A percentile compares a stretch with the other conserved stretches of the same genome.
phyloP scores from a whole-genome alignment of 208 protist genomes.

The Polymyxa betae region DNA sequence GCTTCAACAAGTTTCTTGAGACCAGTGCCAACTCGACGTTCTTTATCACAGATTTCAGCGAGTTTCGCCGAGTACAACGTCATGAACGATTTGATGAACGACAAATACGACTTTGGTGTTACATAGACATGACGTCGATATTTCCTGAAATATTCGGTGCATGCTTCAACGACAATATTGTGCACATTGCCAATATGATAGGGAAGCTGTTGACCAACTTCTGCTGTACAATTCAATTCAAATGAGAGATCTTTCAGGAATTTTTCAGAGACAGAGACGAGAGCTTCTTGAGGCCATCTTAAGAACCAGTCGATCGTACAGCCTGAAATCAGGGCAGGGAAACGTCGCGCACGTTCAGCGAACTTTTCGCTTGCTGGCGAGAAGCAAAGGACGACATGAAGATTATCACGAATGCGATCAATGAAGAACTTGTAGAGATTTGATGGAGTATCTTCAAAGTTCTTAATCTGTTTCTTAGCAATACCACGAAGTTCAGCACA shows the following conservation, averaged over 20 bases:
- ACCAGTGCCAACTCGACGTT: constrained; percentile 72
- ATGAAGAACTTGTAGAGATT: constrained; percentile 95
- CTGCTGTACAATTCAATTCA: constrained; percentile 50
- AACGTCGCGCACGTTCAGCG: constrained; percentile 89
- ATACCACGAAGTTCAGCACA: constrained; percentile 89
- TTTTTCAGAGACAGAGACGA: constrained; percentile 72
- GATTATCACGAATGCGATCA: constrained; percentile 88
- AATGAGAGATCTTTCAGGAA: constrained; percentile 74
- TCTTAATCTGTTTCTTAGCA: constrained; percentile 85
- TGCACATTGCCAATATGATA: constrained; percentile 76
- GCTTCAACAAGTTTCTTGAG: constrained; percentile 81
- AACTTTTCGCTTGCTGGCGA: constrained; percentile 95
- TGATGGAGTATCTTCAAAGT: constrained; percentile 90
- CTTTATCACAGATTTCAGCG: constrained; percentile 69
- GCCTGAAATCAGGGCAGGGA: constrained; percentile 92
- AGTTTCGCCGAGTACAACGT: constrained; percentile 75
- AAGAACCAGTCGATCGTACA: constrained; percentile 98
- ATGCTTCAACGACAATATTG: constrained; percentile 68
- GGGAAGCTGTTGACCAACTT: constrained; percentile 68
- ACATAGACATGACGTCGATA: constrained; percentile 77
- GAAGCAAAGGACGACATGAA: constrained; percentile 96
- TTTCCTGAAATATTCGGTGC: constrained; percentile 75
- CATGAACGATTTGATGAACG: constrained; percentile 79
- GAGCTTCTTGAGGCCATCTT: constrained; percentile 91
- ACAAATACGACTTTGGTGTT: constrained; percentile 84